These are phyloP conservation scores for Mucor racemosus DNA, from an alignment of 371 early-diverging fungal genomes.

Conservation along the genomic window DNA sequence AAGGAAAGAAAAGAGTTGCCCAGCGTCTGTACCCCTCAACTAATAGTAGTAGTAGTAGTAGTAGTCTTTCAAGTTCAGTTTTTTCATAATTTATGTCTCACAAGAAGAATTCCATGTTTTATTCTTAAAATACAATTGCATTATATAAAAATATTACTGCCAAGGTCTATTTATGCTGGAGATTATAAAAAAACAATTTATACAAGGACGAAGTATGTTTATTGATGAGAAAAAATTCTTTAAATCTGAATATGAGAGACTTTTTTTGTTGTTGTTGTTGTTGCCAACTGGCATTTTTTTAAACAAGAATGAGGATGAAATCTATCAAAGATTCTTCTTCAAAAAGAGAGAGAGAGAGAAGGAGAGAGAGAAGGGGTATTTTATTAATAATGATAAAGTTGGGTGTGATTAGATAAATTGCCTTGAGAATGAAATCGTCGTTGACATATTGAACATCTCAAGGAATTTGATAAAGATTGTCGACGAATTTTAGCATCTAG, in stretches of 20 bases:
- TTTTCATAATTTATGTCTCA: background rate
- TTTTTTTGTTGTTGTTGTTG: no score
- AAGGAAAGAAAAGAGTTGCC: background rate
- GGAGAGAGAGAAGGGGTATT: conserved; percentile 2
- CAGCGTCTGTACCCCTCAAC: no score
- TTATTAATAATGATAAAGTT: conserved; percentile 24
- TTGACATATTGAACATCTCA: conserved; percentile 31
- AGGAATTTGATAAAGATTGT: conserved; percentile 19
- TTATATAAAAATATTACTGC: no score
- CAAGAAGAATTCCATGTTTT: background rate
- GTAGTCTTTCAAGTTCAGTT: background rate
- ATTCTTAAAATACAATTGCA: background rate
- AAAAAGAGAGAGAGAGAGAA: background rate
- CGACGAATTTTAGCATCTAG: conserved; percentile 6
- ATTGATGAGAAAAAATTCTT: no score
- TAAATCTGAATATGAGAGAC: no score
- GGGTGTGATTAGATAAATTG: conserved; percentile 27
- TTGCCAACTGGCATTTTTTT: no score
- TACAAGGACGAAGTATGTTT: no score
- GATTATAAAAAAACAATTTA: no score
- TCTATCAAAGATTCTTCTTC: no score
- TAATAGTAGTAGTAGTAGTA: no score
- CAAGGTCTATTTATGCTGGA: no score
- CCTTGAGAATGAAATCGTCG: conserved; percentile 34
- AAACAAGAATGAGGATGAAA: no score